phyloP scores from a whole-genome alignment of 2,329 filamentous ascomycete species.

The Cladosporium sp. region DNA sequence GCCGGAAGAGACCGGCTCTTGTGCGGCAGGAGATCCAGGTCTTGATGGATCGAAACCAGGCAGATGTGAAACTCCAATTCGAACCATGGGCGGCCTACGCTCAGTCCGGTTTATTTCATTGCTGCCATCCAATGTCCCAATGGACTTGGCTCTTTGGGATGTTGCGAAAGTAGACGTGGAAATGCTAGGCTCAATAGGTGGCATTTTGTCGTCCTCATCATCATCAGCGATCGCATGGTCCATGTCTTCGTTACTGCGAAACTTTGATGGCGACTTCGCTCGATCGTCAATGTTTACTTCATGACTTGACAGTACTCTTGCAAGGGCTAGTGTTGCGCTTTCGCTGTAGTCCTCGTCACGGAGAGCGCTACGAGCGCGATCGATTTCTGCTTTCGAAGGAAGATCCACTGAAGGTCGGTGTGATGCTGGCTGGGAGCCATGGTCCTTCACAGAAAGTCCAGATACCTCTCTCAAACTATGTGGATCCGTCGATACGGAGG shows the following conservation, averaged over 20 bases:
- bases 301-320: conserved; percentile 34
- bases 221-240: conserved; percentile 27
- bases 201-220: conserved; percentile 25
- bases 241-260: conserved; percentile 20
- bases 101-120: conserved; percentile 7
- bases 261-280: conserved; percentile 18
- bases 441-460: conserved; percentile 4
- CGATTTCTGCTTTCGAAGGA: conserved; percentile 24
- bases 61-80: conserved; percentile 49
- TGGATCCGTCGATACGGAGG: background rate
- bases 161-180: background rate
- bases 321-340: conserved; percentile 32
- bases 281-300: conserved; percentile 21
- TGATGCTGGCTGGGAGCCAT: conserved; percentile 9
- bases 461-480: conserved; percentile 9
- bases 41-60: conserved; percentile 49
- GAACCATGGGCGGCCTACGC: conserved; percentile 40
- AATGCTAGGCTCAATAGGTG: conserved; percentile 10
- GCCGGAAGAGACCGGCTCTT: conserved; percentile 31
- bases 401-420: conserved; percentile 12
- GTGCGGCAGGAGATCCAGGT: conserved; percentile 39
- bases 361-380: conserved; percentile 29
- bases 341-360: conserved; percentile 31
- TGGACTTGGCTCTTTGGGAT: background rate
- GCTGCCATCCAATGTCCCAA: conserved; percentile 11